A percentile compares a stretch with the other conserved stretches of the same genome.
phyloP scores from a whole-genome alignment of 148 eudicot genomes.

The Gaultheria prostrata region DNA sequence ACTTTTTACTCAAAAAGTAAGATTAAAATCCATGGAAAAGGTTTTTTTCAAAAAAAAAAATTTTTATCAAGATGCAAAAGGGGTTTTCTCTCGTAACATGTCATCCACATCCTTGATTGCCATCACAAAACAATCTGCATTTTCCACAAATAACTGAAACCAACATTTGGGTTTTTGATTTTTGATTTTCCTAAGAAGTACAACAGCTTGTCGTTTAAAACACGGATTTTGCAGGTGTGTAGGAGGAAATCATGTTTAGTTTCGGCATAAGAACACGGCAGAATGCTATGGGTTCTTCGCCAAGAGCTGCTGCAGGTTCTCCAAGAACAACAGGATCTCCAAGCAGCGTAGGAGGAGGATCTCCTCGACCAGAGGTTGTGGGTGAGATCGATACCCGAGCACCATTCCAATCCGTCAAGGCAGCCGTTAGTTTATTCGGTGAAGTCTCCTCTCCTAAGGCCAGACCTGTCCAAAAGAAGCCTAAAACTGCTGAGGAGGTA shows the following conservation, averaged over 20 bases:
- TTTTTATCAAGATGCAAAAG: neutral
- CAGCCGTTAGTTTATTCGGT: conserved; percentile 78
- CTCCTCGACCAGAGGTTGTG: conserved; percentile 56
- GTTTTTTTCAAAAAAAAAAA: too few species aligned
- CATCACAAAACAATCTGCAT: too few species aligned
- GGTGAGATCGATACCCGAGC: conserved; percentile 89
- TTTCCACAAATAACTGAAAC: neutral
- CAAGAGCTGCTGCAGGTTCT: conserved; percentile 22
- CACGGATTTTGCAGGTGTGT: conserved; percentile 15
- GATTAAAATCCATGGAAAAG: too few species aligned
- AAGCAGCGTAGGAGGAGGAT: conserved; percentile 8
- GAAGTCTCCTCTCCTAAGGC: conserved; percentile 46
- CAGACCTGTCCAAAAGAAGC: conserved; percentile 33
- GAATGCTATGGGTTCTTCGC: conserved; percentile 34
- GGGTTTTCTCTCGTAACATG: neutral
- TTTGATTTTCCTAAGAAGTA: neutral
- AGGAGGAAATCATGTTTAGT: conserved; percentile 26
- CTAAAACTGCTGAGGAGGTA: conserved; percentile 64
- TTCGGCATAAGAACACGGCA: conserved; percentile 44
- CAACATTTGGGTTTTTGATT: neutral
- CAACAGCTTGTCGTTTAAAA: neutral
- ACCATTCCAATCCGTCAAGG: conserved; percentile 84
- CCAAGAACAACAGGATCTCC: conserved; percentile 31
- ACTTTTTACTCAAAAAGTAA: neutral
- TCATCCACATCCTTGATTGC: neutral